A percentile compares a stretch with the other conserved stretches of the same genome.
Evolutionary conservation across 2,329 filamentous ascomycete species (phyloP).

Genomic region (Acarospora socialis): DNA sequence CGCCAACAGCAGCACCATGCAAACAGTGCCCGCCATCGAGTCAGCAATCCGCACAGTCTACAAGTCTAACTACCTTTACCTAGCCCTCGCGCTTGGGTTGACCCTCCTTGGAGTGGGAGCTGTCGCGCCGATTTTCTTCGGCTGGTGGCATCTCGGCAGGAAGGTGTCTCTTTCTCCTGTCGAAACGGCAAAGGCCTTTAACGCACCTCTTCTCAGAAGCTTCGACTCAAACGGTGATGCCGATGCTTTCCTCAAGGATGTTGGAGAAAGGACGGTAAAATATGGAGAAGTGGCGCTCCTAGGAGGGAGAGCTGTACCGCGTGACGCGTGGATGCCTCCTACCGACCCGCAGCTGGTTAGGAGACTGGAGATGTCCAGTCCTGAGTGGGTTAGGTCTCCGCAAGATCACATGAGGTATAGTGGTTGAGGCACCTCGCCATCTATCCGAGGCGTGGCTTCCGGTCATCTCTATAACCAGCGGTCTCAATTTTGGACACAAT

Average conservation of each 20-base stretch:
- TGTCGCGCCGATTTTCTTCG: slow-evolving; percentile 8
- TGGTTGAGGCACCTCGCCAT: too few relatives aligned
- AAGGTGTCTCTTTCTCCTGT: slow-evolving; percentile 9
- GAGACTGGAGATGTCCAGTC: too few relatives aligned
- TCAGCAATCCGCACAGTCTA: slow-evolving; percentile 7
- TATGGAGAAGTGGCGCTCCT: slow-evolving; percentile 4
- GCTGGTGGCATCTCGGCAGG: slow-evolving; percentile 12
- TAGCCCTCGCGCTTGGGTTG: slow-evolving; percentile 5
- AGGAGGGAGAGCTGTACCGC: too few relatives aligned
- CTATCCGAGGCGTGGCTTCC: too few relatives aligned
- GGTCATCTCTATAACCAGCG: too few relatives aligned
- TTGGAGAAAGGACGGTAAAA: background rate
- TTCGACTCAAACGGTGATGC: slow-evolving; percentile 3
- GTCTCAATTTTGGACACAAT: too few relatives aligned
- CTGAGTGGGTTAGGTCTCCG: too few relatives aligned
- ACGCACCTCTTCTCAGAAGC: slow-evolving; percentile 11
- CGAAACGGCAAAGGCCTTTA: slow-evolving; percentile 14
- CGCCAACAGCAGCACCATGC: slow-evolving; percentile 5
- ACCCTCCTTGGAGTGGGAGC: slow-evolving; percentile 1
- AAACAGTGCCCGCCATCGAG: slow-evolving; percentile 5
- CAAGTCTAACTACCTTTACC: slow-evolving; percentile 9
- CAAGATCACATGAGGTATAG: too few relatives aligned
- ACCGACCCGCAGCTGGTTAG: too few relatives aligned
- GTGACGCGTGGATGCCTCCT: too few relatives aligned
- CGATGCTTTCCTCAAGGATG: background rate